phyloP scores from a whole-genome alignment of 306 rosid species.

The Corylus americana region DNA sequence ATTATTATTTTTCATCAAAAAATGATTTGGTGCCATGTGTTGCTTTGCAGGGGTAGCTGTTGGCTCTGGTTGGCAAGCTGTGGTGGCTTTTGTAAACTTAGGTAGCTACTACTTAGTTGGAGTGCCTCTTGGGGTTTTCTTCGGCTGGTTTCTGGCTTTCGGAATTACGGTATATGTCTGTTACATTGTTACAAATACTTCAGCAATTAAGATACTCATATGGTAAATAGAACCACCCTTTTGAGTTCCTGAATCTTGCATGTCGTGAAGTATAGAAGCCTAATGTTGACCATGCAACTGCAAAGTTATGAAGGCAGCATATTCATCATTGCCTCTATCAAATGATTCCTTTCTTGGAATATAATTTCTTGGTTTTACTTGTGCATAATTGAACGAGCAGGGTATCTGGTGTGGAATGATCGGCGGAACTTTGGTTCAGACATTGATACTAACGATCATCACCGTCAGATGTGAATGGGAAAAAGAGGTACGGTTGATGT shows the following conservation, averaged over 20 bases:
- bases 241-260: background rate
- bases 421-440: slow-evolving; percentile 64
- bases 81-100: slow-evolving; percentile 56
- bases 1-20: no score
- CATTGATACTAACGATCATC: slow-evolving; percentile 40
- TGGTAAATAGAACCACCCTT: background rate
- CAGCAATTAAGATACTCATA: background rate
- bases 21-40: slow-evolving; percentile 9
- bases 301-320: background rate
- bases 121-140: slow-evolving; percentile 51
- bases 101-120: slow-evolving; percentile 62
- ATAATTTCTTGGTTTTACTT: background rate
- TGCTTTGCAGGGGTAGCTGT: slow-evolving; percentile 62
- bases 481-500: slow-evolving; percentile 41
- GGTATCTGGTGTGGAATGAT: slow-evolving; percentile 73
- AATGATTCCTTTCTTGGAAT: background rate
- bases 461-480: slow-evolving; percentile 64
- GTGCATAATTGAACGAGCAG: slow-evolving; percentile 18
- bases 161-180: slow-evolving; percentile 49
- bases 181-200: background rate
- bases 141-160: slow-evolving; percentile 52
- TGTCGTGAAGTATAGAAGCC: background rate
- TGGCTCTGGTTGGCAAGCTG: slow-evolving; percentile 66
- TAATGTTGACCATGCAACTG: background rate
- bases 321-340: background rate